A percentile compares a stretch with the other conserved stretches of the same genome.
Evolutionary conservation across 2,329 filamentous ascomycete genomes (phyloP).

Genomic region (Beauveria sp.): DNA sequence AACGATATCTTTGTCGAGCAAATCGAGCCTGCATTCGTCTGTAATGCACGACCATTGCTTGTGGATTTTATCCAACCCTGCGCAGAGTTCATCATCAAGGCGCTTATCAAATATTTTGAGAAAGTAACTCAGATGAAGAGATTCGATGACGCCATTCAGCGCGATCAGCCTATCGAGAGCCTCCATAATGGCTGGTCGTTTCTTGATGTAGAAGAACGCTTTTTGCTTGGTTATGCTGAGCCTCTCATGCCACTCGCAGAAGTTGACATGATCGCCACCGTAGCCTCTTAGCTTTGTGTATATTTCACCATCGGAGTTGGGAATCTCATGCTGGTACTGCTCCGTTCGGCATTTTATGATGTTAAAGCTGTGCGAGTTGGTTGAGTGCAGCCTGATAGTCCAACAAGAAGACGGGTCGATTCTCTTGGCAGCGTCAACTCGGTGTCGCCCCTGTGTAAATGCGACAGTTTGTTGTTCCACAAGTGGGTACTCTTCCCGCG

Average conservation of each 20-base stretch:
- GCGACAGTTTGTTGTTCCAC: background rate
- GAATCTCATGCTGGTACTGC: slow-evolving; percentile 8
- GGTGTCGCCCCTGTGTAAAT: slow-evolving; percentile 6
- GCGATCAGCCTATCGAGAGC: slow-evolving; percentile 7
- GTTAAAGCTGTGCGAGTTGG: background rate
- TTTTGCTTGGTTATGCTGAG: slow-evolving; percentile 5
- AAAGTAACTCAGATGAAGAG: slow-evolving; percentile 6
- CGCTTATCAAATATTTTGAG: background rate
- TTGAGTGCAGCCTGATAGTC: slow-evolving; percentile 6
- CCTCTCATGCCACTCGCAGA: slow-evolving; percentile 8
- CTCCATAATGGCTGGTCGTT: background rate
- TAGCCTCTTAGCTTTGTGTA: slow-evolving; percentile 10
- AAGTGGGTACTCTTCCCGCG: background rate
- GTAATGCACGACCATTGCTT: background rate
- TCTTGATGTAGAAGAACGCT: background rate
- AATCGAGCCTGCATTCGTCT: background rate
- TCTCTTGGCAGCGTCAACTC: slow-evolving; percentile 1
- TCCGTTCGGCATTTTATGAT: slow-evolving; percentile 7
- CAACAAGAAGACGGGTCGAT: background rate
- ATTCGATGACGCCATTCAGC: slow-evolving; percentile 5
- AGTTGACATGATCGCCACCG: background rate
- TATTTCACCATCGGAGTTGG: slow-evolving; percentile 6
- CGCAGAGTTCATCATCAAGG: background rate
- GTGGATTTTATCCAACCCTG: background rate
- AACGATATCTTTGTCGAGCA: background rate